Evolutionary conservation across 23 red algal genomes (phyloP), one percentile per base, ranked within the genome.

Genomic region (Porphyridium purpureum): DNA sequence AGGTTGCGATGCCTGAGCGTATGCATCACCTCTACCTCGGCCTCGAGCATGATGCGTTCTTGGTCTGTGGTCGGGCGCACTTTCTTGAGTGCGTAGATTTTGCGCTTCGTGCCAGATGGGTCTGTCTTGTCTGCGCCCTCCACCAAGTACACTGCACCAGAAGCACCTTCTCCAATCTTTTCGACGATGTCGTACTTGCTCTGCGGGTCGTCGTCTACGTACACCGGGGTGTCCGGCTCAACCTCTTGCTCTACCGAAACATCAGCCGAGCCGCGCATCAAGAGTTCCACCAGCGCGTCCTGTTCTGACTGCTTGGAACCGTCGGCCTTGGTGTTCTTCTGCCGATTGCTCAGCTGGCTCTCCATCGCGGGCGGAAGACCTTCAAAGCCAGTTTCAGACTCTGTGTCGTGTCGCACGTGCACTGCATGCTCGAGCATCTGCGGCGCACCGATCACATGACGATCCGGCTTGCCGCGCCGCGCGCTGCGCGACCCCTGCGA

Each of bases 301-400:
- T 49, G 73, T 27, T 79, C 57, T 30, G 15, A 54, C 7, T 79
- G 60, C 73, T 79, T 79, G 19, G 70, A 62, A 9, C 52, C 56
- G 23, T 60, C 60, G 26, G 67, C 87, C 14, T 83, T 52, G 1
- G 87, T 76, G 32, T 94, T 64, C 34, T 54, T 26, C 22, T 80
- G 40, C 5, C 67, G 60, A 55, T 83, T 75, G 21, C 64, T 49
- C 22, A 94, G 64, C 35, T 67, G 47, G 38, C 64, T 65, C 49
- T 94, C 87, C 87, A 76, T 83, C 24, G 83, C 77, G 31, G 69
- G 34, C 20, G 87, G 87, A 23, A 94, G 49, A 0, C 87, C 87
- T n/a, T 49, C 69, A 66, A 94, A 94, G 4, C 87, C 87, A 1
- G 87, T 83, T 53, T 65, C 52, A 9, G 75, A 56, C 5, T 49